Evolutionary conservation across 108 stramenopile genomes (phyloP).

Genomic region (Craspedostauros australis): DNA sequence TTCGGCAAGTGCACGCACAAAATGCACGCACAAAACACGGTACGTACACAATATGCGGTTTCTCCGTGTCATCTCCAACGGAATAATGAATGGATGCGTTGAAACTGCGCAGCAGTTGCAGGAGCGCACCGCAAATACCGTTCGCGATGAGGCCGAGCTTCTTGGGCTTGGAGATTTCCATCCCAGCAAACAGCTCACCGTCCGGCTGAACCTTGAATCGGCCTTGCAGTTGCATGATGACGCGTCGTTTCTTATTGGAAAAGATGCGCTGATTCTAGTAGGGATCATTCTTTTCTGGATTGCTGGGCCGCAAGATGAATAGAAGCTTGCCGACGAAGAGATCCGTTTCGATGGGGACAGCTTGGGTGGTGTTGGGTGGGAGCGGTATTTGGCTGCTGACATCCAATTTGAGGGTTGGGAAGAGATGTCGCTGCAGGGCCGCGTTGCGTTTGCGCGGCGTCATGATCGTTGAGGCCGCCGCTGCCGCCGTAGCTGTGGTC

Average conservation of each 20-base stretch:
- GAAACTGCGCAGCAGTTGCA: slow-evolving; percentile 28
- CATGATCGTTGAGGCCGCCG: no score
- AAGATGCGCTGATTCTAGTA: slow-evolving; percentile 49
- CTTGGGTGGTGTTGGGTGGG: slow-evolving; percentile 27
- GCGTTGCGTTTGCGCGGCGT: no score
- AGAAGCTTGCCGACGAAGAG: slow-evolving; percentile 48
- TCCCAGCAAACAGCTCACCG: slow-evolving; percentile 62
- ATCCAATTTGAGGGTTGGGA: no score
- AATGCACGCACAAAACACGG: slow-evolving; percentile 41
- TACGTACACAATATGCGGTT: slow-evolving; percentile 73
- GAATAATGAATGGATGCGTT: slow-evolving; percentile 53
- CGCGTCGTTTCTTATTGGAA: slow-evolving; percentile 49
- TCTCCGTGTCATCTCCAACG: slow-evolving; percentile 62
- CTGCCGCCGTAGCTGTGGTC: no score
- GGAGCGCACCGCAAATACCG: slow-evolving; percentile 40
- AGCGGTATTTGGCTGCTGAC: no score
- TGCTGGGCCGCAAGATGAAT: slow-evolving; percentile 32
- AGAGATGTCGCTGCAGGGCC: no score
- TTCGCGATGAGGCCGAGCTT: slow-evolving; percentile 67
- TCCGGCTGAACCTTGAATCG: slow-evolving; percentile 62
- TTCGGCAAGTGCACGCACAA: no score
- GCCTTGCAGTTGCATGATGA: slow-evolving; percentile 73
- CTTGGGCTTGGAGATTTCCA: slow-evolving; percentile 66
- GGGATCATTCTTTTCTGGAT: slow-evolving; percentile 39
- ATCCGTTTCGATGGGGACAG: slow-evolving; percentile 44